phyloP scores from a whole-genome alignment of 2,329 filamentous ascomycete species.

The Fusarium sp. region DNA sequence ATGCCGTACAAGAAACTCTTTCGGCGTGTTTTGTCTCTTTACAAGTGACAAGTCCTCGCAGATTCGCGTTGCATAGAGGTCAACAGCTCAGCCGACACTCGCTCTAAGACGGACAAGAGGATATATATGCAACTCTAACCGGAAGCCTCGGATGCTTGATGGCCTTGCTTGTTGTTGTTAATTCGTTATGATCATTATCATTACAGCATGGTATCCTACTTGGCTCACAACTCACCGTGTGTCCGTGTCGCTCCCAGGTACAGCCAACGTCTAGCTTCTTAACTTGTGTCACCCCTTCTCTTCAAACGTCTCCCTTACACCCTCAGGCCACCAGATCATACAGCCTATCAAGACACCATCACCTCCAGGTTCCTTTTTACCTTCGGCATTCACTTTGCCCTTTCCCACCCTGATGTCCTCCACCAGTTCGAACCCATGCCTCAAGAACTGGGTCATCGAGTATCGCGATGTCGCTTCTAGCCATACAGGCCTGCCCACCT shows the following conservation, averaged over 20 bases:
- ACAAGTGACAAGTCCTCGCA: too few relatives aligned
- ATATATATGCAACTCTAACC: background rate
- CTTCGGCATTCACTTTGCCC: slow-evolving; percentile 16
- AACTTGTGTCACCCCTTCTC: background rate
- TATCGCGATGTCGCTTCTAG: slow-evolving; percentile 26
- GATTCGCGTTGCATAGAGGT: too few relatives aligned
- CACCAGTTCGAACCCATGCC: slow-evolving; percentile 20
- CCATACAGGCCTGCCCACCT: slow-evolving; percentile 24
- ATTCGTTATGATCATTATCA: background rate
- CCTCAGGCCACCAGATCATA: slow-evolving; percentile 35
- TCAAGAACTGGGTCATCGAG: slow-evolving; percentile 23
- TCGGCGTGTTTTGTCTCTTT: too few relatives aligned
- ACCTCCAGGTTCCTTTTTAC: slow-evolving; percentile 19
- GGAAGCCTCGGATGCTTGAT: background rate
- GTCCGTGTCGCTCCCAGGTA: too few relatives aligned
- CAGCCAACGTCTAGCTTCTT: background rate
- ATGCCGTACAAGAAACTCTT: background rate
- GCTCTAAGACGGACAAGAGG: background rate
- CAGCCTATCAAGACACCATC: slow-evolving; percentile 21
- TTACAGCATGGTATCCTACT: background rate
- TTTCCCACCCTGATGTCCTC: slow-evolving; percentile 27
- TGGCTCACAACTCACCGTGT: background rate
- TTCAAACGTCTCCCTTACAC: background rate
- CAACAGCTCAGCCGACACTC: too few relatives aligned
- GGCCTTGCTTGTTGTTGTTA: background rate